Conservation (phyloP, 2,329 filamentous ascomycete species). For the Fusarium transvaalense region DNA sequence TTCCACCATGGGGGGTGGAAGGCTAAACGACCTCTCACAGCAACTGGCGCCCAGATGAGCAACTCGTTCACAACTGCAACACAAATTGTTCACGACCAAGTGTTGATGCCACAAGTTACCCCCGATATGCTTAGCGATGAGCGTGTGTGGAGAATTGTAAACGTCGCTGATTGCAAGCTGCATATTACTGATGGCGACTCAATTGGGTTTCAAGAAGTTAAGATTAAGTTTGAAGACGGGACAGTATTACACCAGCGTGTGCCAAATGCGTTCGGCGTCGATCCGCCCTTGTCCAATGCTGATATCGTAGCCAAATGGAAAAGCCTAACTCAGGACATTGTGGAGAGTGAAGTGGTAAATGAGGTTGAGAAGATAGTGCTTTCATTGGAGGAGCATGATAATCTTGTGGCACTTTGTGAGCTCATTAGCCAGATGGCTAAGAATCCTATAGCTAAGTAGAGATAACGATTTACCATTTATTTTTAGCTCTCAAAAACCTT, state of each 20-base stretch:
- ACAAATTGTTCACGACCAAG: constrained; percentile 14
- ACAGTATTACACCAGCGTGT: not conserved
- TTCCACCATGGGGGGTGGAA: constrained; percentile 11
- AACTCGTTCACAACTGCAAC: constrained; percentile 8
- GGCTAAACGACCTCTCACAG: not conserved
- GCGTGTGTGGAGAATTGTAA: constrained; percentile 5
- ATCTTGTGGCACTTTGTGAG: not conserved
- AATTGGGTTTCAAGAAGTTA: constrained; percentile 3
- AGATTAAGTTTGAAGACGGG: not conserved
- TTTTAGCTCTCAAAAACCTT: too few species aligned
- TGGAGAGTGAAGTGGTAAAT: not conserved
- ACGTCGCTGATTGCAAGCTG: constrained; percentile 1
- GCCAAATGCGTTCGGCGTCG: constrained; percentile 5
- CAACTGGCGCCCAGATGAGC: constrained; percentile 14
- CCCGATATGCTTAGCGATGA: not conserved
- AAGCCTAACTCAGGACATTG: not conserved
- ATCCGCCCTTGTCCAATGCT: constrained; percentile 1
- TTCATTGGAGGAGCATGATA: constrained; percentile 3
- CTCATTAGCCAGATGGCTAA: not conserved
- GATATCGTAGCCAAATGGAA: constrained; percentile 8
- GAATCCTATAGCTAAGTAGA: not conserved
- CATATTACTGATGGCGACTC: constrained; percentile 5
- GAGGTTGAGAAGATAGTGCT: constrained; percentile 5
- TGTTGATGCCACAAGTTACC: constrained; percentile 9
- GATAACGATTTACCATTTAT: too few species aligned